phyloP scores from a whole-genome alignment of 2,329 filamentous ascomycete genomes.

The Stromatinia cepivora region DNA sequence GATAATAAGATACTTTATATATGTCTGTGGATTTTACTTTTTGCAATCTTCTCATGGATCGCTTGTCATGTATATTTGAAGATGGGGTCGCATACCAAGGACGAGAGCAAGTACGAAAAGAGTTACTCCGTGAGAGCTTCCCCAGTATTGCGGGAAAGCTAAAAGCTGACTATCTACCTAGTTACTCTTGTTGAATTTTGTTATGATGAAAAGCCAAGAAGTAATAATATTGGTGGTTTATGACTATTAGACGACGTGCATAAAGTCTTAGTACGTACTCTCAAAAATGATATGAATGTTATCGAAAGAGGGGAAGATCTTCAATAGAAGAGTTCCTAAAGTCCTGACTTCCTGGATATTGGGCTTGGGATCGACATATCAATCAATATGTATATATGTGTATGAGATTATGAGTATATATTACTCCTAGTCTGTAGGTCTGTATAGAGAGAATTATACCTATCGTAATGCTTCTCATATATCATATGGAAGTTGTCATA shows the following conservation, averaged over 20 bases:
- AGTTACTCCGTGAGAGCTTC: not conserved
- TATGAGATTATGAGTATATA: not conserved
- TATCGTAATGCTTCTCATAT: not conserved
- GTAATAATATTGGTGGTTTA: not conserved
- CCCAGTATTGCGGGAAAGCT: not conserved
- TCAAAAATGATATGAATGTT: not conserved
- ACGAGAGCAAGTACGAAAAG: not conserved
- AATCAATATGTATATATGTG: not conserved
- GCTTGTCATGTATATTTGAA: not conserved
- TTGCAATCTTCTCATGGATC: not conserved
- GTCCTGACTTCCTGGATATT: too few relatives aligned
- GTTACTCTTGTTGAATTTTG: not conserved
- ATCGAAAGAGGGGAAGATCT: conserved; percentile 2
- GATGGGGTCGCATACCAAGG: not conserved
- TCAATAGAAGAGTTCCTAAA: not conserved
- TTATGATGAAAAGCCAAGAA: not conserved
- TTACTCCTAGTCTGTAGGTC: not conserved
- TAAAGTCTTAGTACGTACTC: not conserved
- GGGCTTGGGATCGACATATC: not conserved
- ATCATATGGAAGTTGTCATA: not conserved
- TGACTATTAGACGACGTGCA: conserved; percentile 8
- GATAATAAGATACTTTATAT: not conserved
- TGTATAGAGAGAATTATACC: not conserved
- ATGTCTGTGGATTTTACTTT: not conserved
- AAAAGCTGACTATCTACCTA: not conserved